Conservation (phyloP, 176 grass and related monocot genomes). For the Tillandsia leiboldiana region DNA sequence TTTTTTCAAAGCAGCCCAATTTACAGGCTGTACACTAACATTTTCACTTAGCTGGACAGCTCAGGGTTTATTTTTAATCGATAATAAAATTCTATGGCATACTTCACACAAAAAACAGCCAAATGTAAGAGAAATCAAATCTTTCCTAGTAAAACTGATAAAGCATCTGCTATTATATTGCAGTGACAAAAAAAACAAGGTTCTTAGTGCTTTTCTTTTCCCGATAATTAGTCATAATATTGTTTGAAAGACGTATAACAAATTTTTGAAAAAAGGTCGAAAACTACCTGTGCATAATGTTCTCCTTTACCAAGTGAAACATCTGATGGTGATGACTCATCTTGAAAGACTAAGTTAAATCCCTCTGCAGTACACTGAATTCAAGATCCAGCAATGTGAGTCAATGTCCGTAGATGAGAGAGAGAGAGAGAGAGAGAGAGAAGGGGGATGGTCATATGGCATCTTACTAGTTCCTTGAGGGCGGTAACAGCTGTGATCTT, state of each 20-base stretch:
- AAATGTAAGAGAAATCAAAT: background rate
- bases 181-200: conserved; percentile 7
- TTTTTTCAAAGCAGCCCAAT: too few species aligned
- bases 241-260: conserved; percentile 8
- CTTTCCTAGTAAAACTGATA: background rate
- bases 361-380: conserved; percentile 62
- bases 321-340: conserved; percentile 33
- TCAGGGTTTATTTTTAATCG: too few species aligned
- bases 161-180: conserved; percentile 5
- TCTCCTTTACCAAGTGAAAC: conserved; percentile 33
- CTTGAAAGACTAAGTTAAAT: conserved; percentile 56
- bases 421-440: conserved; percentile 2
- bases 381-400: conserved; percentile 16
- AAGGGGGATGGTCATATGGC: conserved; percentile 4
- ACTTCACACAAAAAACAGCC: too few species aligned
- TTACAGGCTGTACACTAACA: too few species aligned
- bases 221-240: conserved; percentile 3
- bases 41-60: too few species aligned
- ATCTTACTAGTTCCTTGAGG: conserved; percentile 73
- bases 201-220: too few species aligned
- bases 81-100: too few species aligned
- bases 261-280: conserved; percentile 10
- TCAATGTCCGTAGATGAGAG: conserved; percentile 22
- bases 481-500: conserved; percentile 38
- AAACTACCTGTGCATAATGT: conserved; percentile 53